Conservation (phyloP, 1,284 basidiomycete species). For the Trametes polyzona region DNA sequence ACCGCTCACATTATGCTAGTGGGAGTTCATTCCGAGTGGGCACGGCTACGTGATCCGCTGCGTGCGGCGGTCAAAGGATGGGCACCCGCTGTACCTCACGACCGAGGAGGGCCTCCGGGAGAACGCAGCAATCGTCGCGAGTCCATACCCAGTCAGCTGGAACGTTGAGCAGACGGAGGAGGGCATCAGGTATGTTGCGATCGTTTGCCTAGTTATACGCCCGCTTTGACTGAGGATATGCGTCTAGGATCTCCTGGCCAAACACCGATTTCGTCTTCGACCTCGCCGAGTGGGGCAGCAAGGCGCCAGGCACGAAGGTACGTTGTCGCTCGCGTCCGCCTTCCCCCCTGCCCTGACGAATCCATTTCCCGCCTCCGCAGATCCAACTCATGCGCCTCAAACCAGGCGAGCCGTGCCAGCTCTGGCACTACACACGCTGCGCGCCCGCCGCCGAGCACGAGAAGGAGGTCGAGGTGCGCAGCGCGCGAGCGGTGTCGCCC, state of each 20-base stretch:
- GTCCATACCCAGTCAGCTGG: conserved; percentile 39
- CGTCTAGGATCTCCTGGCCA: conserved; percentile 30
- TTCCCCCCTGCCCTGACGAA: not conserved
- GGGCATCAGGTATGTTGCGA: conserved; percentile 23
- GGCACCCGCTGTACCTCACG: conserved; percentile 45
- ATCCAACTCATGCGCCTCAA: conserved; percentile 26
- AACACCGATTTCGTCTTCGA: conserved; percentile 30
- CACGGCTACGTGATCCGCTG: conserved; percentile 49
- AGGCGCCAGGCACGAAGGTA: conserved; percentile 29
- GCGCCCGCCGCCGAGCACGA: conserved; percentile 17
- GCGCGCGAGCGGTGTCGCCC: conserved; percentile 20
- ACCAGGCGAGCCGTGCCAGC: conserved; percentile 26
- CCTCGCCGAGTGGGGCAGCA: conserved; percentile 29
- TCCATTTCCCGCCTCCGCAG: conserved; percentile 4
- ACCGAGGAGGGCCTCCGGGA: conserved; percentile 43
- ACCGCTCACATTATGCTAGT: conserved; percentile 37
- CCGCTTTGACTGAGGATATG: not conserved
- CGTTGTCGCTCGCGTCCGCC: not conserved
- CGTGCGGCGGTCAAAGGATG: conserved; percentile 24
- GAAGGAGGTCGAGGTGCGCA: conserved; percentile 19
- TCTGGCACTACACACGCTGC: conserved; percentile 31
- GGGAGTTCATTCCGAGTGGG: conserved; percentile 47
- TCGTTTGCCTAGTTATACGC: not conserved
- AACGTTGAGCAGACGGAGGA: conserved; percentile 28
- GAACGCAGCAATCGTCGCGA: conserved; percentile 33